Conservation (phyloP, 2,329 filamentous ascomycete genomes). For the Ophiostoma sp. region DNA sequence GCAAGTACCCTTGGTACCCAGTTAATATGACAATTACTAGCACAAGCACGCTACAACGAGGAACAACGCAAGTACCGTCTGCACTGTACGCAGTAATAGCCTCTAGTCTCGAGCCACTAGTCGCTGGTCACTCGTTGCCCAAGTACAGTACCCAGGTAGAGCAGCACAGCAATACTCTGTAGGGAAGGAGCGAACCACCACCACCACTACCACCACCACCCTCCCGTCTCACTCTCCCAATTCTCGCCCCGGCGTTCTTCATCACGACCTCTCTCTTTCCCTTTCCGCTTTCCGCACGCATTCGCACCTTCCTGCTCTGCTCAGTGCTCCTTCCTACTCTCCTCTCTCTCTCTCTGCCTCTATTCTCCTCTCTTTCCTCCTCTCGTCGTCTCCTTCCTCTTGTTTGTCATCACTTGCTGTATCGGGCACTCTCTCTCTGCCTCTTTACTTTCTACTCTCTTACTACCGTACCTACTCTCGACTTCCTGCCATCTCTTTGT, state of each 20-base stretch:
- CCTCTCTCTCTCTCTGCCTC: neutral
- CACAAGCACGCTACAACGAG: neutral
- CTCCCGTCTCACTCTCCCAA: slow-evolving; percentile 13
- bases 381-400: neutral
- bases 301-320: slow-evolving; percentile 13
- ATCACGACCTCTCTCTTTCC: slow-evolving; percentile 13
- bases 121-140: no score
- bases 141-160: neutral
- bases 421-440: neutral
- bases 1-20: neutral
- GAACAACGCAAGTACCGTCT: slow-evolving; percentile 13
- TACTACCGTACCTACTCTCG: neutral
- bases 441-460: neutral
- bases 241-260: slow-evolving; percentile 15
- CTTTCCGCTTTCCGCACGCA: slow-evolving; percentile 14
- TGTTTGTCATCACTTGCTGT: slow-evolving; percentile 1
- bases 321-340: slow-evolving; percentile 14
- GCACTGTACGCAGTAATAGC: neutral
- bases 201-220: neutral
- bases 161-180: neutral
- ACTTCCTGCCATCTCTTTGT: neutral
- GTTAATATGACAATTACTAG: neutral
- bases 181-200: slow-evolving; percentile 10
- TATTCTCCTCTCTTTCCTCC: neutral
- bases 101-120: no score